These are phyloP conservation scores for Fusarium dlaminii DNA, from an alignment of 2,329 filamentous ascomycete species.

Conservation along the genomic window DNA sequence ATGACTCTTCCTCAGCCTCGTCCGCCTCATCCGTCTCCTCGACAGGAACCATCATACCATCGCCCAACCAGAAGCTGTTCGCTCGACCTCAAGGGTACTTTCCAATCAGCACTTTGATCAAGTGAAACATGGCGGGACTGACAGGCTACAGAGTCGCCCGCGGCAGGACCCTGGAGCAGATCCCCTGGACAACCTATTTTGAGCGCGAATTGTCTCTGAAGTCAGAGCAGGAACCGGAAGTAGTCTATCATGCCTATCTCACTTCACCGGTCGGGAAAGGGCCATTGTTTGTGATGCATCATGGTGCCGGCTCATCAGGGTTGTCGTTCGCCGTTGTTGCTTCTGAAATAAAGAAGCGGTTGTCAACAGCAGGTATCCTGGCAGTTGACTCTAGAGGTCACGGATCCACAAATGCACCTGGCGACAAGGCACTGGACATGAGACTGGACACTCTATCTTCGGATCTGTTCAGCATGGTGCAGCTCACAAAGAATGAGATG, in stretches of 20 bases:
- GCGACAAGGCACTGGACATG: conserved; percentile 65
- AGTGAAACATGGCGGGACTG: conserved; percentile 34
- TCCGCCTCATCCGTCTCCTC: conserved; percentile 88
- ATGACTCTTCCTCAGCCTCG: conserved; percentile 79
- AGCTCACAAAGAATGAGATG: conserved; percentile 73
- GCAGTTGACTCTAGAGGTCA: conserved; percentile 89
- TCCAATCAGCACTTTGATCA: neutral
- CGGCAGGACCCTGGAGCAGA: conserved; percentile 68
- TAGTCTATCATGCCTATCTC: conserved; percentile 86
- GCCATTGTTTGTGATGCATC: conserved; percentile 91
- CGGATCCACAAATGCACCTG: conserved; percentile 71
- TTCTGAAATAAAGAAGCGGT: conserved; percentile 76
- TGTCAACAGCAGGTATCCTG: conserved; percentile 84
- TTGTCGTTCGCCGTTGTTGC: conserved; percentile 89
- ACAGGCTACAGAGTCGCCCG: conserved; percentile 54
- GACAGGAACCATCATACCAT: conserved; percentile 89
- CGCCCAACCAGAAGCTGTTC: conserved; percentile 76
- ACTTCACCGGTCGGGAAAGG: conserved; percentile 80
- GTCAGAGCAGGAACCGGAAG: conserved; percentile 53
- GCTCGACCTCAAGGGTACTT: conserved; percentile 73
- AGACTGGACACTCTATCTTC: conserved; percentile 75
- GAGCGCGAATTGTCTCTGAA: conserved; percentile 83
- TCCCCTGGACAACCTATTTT: conserved; percentile 92
- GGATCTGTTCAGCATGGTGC: conserved; percentile 77
- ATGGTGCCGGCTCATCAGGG: conserved; percentile 92